Conservation (phyloP, 352 stramenopile species). For the Elongisporangium undulatum region DNA sequence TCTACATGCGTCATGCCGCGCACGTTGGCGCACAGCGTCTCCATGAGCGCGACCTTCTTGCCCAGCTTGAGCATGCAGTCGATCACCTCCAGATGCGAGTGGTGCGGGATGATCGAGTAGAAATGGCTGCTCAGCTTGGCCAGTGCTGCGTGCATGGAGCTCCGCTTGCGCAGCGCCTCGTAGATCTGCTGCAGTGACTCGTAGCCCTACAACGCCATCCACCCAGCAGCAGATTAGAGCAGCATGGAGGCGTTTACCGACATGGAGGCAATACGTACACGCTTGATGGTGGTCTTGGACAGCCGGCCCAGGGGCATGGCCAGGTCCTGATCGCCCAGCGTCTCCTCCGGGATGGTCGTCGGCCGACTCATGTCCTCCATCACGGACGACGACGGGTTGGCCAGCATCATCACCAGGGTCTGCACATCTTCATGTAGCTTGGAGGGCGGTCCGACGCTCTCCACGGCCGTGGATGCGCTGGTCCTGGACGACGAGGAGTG, state of each 20-base stretch:
- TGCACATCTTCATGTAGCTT: conserved; percentile 42
- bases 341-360: conserved; percentile 27
- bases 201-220: conserved; percentile 29
- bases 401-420: conserved; percentile 41
- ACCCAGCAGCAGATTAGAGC: not conserved
- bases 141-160: conserved; percentile 29
- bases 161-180: conserved; percentile 37
- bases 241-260: not conserved
- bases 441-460: conserved; percentile 25
- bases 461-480: conserved; percentile 9
- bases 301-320: conserved; percentile 46
- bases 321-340: conserved; percentile 33
- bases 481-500: conserved; percentile 7
- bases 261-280: conserved; percentile 20
- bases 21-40: conserved; percentile 39
- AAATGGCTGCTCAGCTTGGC: conserved; percentile 57
- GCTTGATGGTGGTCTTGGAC: conserved; percentile 56
- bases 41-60: conserved; percentile 55
- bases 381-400: conserved; percentile 24
- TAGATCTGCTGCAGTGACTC: conserved; percentile 59
- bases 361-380: conserved; percentile 19
- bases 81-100: conserved; percentile 41
- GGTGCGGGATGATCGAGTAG: conserved; percentile 62
- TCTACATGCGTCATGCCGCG: conserved; percentile 31
- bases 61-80: conserved; percentile 68